Evolutionary conservation across 2,329 filamentous ascomycete species (phyloP).

Genomic region (Cladosporium sp.): DNA sequence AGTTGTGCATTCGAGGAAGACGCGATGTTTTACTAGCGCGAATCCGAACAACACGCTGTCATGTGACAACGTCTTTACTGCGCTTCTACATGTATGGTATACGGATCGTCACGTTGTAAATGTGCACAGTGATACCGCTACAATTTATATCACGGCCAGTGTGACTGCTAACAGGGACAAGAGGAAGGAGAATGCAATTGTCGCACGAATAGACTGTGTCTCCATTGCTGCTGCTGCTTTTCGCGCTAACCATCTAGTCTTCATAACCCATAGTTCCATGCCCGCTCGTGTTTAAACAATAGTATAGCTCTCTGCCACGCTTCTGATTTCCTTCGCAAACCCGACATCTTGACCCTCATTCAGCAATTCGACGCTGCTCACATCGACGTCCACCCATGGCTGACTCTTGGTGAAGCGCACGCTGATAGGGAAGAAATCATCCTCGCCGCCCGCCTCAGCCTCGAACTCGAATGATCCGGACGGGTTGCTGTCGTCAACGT

Average conservation of each 20-base stretch:
- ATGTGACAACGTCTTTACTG: not conserved
- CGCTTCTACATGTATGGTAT: not conserved
- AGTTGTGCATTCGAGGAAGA: not conserved
- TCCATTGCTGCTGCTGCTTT: not conserved
- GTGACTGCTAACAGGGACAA: too few species aligned
- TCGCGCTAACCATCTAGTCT: not conserved
- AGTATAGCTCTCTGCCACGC: conserved; percentile 68
- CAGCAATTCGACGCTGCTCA: conserved; percentile 69
- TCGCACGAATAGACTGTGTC: not conserved
- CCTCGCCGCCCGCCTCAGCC: conserved; percentile 78
- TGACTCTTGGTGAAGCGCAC: conserved; percentile 81
- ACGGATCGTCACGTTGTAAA: too few species aligned
- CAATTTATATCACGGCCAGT: too few species aligned
- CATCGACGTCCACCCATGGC: conserved; percentile 89
- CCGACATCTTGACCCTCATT: conserved; percentile 74
- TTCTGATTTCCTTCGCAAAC: conserved; percentile 79
- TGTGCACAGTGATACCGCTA: too few species aligned
- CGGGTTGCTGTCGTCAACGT: conserved; percentile 74
- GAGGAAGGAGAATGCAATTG: too few species aligned
- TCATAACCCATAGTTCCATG: not conserved
- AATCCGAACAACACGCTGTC: not conserved
- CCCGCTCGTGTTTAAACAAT: conserved; percentile 58
- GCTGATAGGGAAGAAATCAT: conserved; percentile 97
- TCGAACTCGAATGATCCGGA: conserved; percentile 94
- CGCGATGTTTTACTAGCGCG: conserved; percentile 5